Evolutionary conservation across 495 filamentous ascomycete species (phyloP).

Genomic region (Collariella sp.): DNA sequence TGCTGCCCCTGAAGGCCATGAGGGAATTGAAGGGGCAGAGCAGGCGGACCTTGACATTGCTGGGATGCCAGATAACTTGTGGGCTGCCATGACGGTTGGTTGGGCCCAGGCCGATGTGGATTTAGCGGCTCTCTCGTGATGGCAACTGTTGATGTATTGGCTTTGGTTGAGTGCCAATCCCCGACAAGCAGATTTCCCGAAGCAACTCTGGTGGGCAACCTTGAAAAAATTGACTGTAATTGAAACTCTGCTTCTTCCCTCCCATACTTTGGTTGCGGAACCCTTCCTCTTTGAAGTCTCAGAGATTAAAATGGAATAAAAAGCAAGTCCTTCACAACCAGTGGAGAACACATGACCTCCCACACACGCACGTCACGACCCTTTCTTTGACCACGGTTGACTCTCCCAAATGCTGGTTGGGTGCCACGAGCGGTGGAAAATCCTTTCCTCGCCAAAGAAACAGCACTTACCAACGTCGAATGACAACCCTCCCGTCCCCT

Average conservation of each 20-base stretch:
- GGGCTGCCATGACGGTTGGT: slow-evolving; percentile 18
- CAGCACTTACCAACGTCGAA: too few species aligned
- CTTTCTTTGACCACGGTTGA: not conserved
- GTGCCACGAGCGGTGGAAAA: too few species aligned
- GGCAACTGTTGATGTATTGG: not conserved
- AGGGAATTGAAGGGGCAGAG: not conserved
- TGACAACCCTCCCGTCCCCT: too few species aligned
- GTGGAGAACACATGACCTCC: slow-evolving; percentile 16
- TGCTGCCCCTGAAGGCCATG: not conserved
- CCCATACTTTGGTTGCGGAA: too few species aligned
- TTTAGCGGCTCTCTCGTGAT: not conserved
- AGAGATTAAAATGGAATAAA: too few species aligned
- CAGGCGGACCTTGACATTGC: not conserved
- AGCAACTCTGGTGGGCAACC: too few species aligned
- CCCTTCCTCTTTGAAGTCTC: too few species aligned
- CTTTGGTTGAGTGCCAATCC: not conserved
- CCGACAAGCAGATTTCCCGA: too few species aligned
- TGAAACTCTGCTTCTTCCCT: too few species aligned
- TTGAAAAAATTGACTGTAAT: too few species aligned
- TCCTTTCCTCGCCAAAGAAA: too few species aligned
- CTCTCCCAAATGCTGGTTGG: too few species aligned
- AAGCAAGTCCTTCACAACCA: not conserved
- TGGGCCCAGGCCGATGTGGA: slow-evolving; percentile 11
- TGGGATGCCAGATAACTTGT: slow-evolving; percentile 12
- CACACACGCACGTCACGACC: slow-evolving; percentile 13